Evolutionary conservation across 2,329 filamentous ascomycete species (phyloP), one percentile per base, ranked within the genome.

Genomic region (Capronia americana): DNA sequence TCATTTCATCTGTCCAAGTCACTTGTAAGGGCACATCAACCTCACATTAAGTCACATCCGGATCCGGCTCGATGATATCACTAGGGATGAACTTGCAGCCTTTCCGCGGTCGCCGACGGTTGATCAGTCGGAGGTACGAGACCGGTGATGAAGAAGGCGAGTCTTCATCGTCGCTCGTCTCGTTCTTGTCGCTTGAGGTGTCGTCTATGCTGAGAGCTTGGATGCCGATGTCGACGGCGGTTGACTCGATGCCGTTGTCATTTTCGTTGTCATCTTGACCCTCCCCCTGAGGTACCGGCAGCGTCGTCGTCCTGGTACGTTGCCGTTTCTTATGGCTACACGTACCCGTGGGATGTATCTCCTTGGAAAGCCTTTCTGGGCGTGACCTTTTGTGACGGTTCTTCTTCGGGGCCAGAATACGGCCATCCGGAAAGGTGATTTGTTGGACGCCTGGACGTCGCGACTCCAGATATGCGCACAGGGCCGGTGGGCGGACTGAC

Each of bases 391-490:
- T 51, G 48, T 28, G 23, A 11, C 20, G 20, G 11, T 11, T 44
- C 44, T 24, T 54, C n/a, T 57, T 56, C 10, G 44, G 24, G 17
- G 64, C 58, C 5, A 69, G 56, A 23, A 57, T 50, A 1, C 58
- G 58, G 4, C 64, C 64, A 20, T 62, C 58, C 3, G 67, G 67
- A 12, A 69, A 38, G 6, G 57, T 65, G 20, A 69, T 28, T n/a
- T 65, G 65, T 17, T 34, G 46, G 26, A 69, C 32, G 6, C 28
- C 38, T 5, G 64, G 64, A 4, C 48, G 65, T 10, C 17, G 51
- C 17, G 48, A 11, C n/a, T 67, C 60, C 14, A 69, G 65, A 46
- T 69, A 69, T 32, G n/a, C 26, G 34, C 64, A 28, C 11, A 69
- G n/a, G 0, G 59, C 20, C 10, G 55, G 11, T 2, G 56, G 53